Evolutionary conservation across 2,329 filamentous ascomycete genomes (phyloP).

Genomic region (Dryadomyces quercus-mongolicae): DNA sequence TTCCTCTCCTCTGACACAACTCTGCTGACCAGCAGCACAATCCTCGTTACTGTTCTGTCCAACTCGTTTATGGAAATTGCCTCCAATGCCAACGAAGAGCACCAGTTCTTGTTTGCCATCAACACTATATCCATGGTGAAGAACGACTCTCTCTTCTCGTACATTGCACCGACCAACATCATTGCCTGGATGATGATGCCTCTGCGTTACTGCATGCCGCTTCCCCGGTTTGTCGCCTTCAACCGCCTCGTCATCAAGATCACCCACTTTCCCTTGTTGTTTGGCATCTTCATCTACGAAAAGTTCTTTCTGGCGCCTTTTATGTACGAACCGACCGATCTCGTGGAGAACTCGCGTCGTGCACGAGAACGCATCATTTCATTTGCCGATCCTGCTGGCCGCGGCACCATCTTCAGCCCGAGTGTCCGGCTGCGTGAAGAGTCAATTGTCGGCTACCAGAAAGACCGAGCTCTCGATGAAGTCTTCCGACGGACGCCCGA

Average conservation of each 20-base stretch:
- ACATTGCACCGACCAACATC: conserved; percentile 83
- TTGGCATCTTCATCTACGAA: conserved; percentile 81
- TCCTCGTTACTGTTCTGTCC: conserved; percentile 87
- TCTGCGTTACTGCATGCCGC: conserved; percentile 65
- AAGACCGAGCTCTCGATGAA: conserved; percentile 81
- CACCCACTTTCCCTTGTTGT: conserved; percentile 79
- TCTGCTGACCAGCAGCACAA: conserved; percentile 42
- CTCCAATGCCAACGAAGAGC: conserved; percentile 85
- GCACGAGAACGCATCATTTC: conserved; percentile 37
- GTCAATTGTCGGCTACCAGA: conserved; percentile 77
- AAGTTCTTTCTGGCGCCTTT: conserved; percentile 61
- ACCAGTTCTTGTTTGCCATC: conserved; percentile 86
- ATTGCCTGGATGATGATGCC: conserved; percentile 84
- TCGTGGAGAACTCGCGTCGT: conserved; percentile 60
- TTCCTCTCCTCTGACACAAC: neutral
- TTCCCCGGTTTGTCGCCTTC: conserved; percentile 69
- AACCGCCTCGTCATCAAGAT: conserved; percentile 88
- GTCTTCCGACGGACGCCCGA: conserved; percentile 71
- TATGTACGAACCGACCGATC: conserved; percentile 72
- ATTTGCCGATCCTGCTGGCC: conserved; percentile 42
- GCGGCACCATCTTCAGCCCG: conserved; percentile 60
- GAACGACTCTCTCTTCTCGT: conserved; percentile 91
- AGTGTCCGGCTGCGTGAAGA: conserved; percentile 65
- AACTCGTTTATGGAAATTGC: conserved; percentile 95
- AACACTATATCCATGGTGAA: conserved; percentile 98